Evolutionary conservation across 345 rosid genomes (phyloP), one percentile per base, ranked within the genome.

Genomic region (Laguncularia racemosa): DNA sequence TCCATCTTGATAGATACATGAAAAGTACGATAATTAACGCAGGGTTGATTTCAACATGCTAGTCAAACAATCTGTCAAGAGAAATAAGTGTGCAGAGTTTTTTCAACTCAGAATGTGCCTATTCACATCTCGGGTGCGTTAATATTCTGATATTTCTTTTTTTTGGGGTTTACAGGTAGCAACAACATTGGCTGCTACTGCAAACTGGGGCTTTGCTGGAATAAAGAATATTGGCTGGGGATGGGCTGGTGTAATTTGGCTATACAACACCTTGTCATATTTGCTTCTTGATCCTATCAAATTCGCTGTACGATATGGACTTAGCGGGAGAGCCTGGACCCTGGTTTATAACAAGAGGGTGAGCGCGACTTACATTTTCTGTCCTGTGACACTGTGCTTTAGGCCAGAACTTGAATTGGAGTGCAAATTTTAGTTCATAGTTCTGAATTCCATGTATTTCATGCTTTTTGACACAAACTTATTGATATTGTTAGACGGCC

Each of bases 221-320:
- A 74, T 91, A 46, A 58, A 55, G 19, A 72, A 75, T 46, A 83
- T 86, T 28, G 98, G 96, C 11, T 88, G 96, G 95, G 71, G 71
- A 16, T 88, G 98, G 90, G 60, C 78, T 1, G 89, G 84, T 14
- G 84, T 81, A 59, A 77, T 91, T 50, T 91, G 96, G 98, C 38
- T 84, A 17, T 91, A 71, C 76, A 88, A 84, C 74, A 74, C 82
- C 14, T 55, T 84, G 33, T 70, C 77, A 13, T 91, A 86, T 61
- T 50, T 77, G 75, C 53, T 84, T 50, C 91, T 88, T 57, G 98
- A 91, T 78, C 98, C 96, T 19, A 88, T 91, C 68, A 91, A 91
- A 48, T 83, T 88, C 16, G 71, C 67, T 7, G 92, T 88, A 50
- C 74, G 82, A 55, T 91, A 84, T 74, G 92, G 83, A 10, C 71